Conservation (phyloP, 176 grass and related monocot genomes). For the Oryza meridionalis region DNA sequence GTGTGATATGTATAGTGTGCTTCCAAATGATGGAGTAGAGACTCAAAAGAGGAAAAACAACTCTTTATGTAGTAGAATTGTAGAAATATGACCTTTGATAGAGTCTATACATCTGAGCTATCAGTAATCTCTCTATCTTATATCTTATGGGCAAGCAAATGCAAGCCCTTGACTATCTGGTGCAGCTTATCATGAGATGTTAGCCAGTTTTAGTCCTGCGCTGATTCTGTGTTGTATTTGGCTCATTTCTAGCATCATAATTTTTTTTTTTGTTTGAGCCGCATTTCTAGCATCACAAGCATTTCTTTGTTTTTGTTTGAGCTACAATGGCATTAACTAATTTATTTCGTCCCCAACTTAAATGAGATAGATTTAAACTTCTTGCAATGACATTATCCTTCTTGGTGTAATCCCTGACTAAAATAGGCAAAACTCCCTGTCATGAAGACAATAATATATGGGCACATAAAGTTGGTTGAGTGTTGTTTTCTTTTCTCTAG, state of each 20-base stretch:
- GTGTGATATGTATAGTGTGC: too few species aligned
- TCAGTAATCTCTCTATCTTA: not conserved
- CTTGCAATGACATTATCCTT: conserved; percentile 19
- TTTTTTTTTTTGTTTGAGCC: too few species aligned
- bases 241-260: too few species aligned
- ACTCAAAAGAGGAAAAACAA: too few species aligned
- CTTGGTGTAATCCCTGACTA: not conserved
- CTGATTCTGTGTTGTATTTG: not conserved
- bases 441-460: too few species aligned
- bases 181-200: conserved; percentile 1
- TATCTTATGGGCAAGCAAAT: not conserved
- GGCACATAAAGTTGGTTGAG: too few species aligned
- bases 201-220: not conserved
- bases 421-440: not conserved
- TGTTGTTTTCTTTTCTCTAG: too few species aligned
- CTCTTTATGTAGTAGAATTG: too few species aligned
- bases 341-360: conserved; percentile 19
- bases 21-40: too few species aligned
- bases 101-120: conserved; percentile 26
- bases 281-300: not conserved
- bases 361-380: not conserved
- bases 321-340: not conserved
- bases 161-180: conserved; percentile 4
- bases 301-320: not conserved
- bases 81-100: not conserved